phyloP scores from a whole-genome alignment of 1,139 yeast species.

The Saccharomyces uvarum region DNA sequence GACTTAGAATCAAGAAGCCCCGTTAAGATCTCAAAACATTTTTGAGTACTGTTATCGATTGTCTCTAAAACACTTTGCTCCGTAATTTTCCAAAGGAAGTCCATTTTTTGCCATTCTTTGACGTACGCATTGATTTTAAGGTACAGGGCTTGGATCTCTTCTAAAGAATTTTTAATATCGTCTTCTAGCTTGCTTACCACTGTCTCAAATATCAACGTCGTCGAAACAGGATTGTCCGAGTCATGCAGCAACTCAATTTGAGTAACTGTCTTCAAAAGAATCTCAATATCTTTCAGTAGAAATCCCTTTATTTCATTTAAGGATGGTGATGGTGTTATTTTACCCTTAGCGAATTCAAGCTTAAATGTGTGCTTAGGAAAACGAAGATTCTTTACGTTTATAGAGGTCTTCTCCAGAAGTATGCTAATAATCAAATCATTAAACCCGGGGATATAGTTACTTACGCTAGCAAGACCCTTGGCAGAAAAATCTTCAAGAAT shows the following conservation, averaged over 20 bases:
- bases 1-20: not conserved
- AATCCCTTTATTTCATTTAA: not conserved
- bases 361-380: not conserved
- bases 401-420: not conserved
- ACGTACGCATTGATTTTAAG: not conserved
- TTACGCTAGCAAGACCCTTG: not conserved
- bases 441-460: not conserved
- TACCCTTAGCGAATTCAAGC: not conserved
- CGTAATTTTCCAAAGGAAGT: slow-evolving; percentile 5
- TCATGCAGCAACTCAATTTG: not conserved
- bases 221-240: not conserved
- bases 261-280: not conserved
- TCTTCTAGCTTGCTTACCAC: not conserved
- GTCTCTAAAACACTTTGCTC: slow-evolving; percentile 4
- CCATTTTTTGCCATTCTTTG: slow-evolving; percentile 4
- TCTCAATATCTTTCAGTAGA: not conserved
- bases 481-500: not conserved
- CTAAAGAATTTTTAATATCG: not conserved
- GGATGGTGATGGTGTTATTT: not conserved
- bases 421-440: not conserved
- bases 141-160: not conserved
- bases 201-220: not conserved
- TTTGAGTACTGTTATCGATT: not conserved
- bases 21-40: not conserved
- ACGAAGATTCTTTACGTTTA: not conserved